These are phyloP conservation scores for Xenoacremonium recifei DNA, from an alignment of 2,329 filamentous ascomycete species.

Conservation along the genomic window DNA sequence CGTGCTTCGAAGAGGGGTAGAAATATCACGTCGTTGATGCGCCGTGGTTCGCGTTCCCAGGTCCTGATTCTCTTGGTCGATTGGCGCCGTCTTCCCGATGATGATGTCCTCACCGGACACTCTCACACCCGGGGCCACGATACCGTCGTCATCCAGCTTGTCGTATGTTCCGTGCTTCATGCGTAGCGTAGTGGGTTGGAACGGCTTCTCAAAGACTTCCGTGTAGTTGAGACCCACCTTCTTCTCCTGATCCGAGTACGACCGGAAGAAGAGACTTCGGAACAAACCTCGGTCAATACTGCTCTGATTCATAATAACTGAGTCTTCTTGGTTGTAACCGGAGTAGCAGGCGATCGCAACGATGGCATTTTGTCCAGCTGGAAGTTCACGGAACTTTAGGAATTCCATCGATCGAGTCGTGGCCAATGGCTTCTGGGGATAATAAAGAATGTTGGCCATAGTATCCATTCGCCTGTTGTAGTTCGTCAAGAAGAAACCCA, in stretches of 20 bases:
- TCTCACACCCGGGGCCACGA: constrained; percentile 88
- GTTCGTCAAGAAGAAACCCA: constrained; percentile 98
- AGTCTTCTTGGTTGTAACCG: constrained; percentile 99
- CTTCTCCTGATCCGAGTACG: constrained; percentile 97
- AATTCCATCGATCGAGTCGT: constrained; percentile 99
- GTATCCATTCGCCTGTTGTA: constrained; percentile 98
- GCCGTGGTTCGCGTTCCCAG: constrained; percentile 86
- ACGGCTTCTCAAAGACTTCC: constrained; percentile 94
- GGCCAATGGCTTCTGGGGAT: constrained; percentile 94
- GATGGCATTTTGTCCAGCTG: constrained; percentile 96
- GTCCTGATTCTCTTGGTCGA: constrained; percentile 89
- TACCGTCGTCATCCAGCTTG: constrained; percentile 95
- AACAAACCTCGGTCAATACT: constrained; percentile 97
- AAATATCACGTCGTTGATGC: constrained; percentile 93
- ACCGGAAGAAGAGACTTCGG: constrained; percentile 95
- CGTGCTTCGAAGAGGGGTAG: constrained; percentile 89
- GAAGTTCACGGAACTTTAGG: constrained; percentile 94
- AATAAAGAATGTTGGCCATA: constrained; percentile 99
- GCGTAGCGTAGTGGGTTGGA: constrained; percentile 80
- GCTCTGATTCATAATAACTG: constrained; percentile 99
- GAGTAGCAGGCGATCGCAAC: constrained; percentile 97
- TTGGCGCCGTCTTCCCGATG: constrained; percentile 96
- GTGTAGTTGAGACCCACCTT: constrained; percentile 89
- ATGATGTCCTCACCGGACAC: constrained; percentile 98
- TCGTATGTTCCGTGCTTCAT: constrained; percentile 96